Conservation (phyloP, 345 rosid species). For the Gossypium arboreum region DNA sequence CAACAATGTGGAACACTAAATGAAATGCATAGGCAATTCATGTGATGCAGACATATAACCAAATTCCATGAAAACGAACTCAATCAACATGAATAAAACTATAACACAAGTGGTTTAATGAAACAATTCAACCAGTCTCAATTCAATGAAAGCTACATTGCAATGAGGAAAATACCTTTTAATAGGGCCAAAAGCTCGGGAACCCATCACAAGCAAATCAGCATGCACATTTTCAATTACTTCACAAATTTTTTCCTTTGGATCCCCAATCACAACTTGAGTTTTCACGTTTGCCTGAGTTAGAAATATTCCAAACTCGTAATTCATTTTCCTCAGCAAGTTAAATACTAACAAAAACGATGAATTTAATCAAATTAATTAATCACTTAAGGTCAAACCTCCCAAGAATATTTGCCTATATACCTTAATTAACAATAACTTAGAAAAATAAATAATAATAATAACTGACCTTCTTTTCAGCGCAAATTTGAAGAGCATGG, state of each 20-base stretch:
- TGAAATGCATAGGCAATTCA: not conserved
- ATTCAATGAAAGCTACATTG: not conserved
- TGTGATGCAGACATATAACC: not conserved
- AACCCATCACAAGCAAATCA: conserved; percentile 82
- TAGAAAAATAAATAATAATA: not conserved
- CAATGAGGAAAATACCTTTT: conserved; percentile 51
- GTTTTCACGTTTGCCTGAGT: conserved; percentile 58
- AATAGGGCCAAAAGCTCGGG: conserved; percentile 72
- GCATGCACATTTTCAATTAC: conserved; percentile 51
- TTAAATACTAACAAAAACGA: not conserved
- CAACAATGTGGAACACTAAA: not conserved
- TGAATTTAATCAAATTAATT: not conserved
- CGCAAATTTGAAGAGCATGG: conserved; percentile 59
- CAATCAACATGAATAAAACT: not conserved
- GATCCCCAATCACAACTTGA: conserved; percentile 71
- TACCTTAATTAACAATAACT: not conserved
- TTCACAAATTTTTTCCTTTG: conserved; percentile 85
- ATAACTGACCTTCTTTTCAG: conserved; percentile 41
- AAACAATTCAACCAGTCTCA: not conserved
- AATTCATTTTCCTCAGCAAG: not conserved
- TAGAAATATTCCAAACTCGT: not conserved
- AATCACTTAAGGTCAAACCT: too few species aligned
- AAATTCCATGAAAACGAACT: not conserved
- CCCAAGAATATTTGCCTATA: not conserved
- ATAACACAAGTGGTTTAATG: not conserved